Percentiles rank a stretch among this genome's conserved stretches.
Conservation (phyloP, 1,284 basidiomycete genomes). For the Puccinia triticina region DNA sequence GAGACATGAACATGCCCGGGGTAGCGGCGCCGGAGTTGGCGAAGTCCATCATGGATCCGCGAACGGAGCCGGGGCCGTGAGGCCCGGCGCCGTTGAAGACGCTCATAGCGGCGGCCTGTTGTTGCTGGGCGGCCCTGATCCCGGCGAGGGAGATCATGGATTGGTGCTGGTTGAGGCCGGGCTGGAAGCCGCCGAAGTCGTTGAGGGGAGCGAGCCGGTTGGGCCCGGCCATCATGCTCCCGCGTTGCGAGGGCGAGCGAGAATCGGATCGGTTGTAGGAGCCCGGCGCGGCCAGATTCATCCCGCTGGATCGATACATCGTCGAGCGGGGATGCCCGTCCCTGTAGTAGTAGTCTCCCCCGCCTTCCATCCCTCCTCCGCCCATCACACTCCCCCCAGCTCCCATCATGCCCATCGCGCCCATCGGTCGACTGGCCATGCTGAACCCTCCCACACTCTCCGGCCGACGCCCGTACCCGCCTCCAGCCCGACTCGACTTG, state of each 20-base stretch:
- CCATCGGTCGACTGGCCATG: slow-evolving; percentile 45
- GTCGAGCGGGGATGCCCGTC: slow-evolving; percentile 43
- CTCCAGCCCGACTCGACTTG: slow-evolving; percentile 27
- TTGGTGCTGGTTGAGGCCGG: slow-evolving; percentile 18
- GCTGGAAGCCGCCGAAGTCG: slow-evolving; percentile 23
- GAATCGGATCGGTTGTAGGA: slow-evolving; percentile 29
- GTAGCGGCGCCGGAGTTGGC: slow-evolving; percentile 5
- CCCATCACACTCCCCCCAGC: slow-evolving; percentile 42
- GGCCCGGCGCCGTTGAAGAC: slow-evolving; percentile 19
- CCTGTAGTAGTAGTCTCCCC: slow-evolving; percentile 34
- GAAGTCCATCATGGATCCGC: slow-evolving; percentile 46
- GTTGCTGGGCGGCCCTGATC: not conserved
- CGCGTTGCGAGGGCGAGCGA: slow-evolving; percentile 45
- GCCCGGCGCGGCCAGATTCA: slow-evolving; percentile 34
- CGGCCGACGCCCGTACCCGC: slow-evolving; percentile 21
- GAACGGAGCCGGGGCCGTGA: slow-evolving; percentile 23
- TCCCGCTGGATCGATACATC: slow-evolving; percentile 27
- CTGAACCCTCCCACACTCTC: slow-evolving; percentile 48
- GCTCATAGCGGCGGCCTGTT: slow-evolving; percentile 7
- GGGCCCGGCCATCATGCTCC: slow-evolving; percentile 32
- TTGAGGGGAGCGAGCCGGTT: slow-evolving; percentile 13
- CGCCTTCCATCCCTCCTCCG: not conserved
- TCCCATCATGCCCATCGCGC: not conserved
- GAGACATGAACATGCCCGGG: slow-evolving; percentile 30
- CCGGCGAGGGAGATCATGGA: slow-evolving; percentile 44